Percentiles rank a stretch among this genome's conserved stretches.
Evolutionary conservation across 2,329 filamentous ascomycete species (phyloP).

Genomic region (Xylariaceae sp.): DNA sequence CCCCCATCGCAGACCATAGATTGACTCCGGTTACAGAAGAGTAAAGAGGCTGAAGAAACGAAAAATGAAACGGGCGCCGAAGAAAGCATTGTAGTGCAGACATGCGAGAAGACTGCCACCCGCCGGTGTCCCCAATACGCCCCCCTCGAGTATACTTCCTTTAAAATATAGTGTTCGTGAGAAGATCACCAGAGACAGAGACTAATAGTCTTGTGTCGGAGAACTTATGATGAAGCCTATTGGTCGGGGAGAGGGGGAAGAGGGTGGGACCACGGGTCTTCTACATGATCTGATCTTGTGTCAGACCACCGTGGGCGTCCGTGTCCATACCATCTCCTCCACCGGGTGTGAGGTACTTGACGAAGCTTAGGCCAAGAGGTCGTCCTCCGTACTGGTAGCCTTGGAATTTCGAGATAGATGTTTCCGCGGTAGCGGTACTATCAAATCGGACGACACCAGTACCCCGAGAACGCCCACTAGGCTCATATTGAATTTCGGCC

Average conservation of each 20-base stretch:
- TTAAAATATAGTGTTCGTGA: constrained; percentile 6
- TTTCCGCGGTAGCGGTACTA: constrained; percentile 79
- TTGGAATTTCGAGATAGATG: constrained; percentile 94
- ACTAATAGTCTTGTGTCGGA: not conserved
- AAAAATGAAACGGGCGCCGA: not conserved
- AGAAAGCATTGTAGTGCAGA: constrained; percentile 24
- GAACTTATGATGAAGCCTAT: not conserved
- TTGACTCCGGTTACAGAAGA: constrained; percentile 14
- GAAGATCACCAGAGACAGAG: not conserved
- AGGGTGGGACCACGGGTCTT: no score
- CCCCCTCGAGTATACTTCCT: constrained; percentile 21
- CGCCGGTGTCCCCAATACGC: constrained; percentile 12
- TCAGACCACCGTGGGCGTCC: constrained; percentile 72
- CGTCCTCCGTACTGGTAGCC: constrained; percentile 97
- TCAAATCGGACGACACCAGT: constrained; percentile 97
- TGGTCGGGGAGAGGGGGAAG: no score
- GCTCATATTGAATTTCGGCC: constrained; percentile 98
- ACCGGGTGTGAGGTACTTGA: constrained; percentile 82
- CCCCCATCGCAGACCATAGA: constrained; percentile 8
- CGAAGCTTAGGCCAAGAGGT: constrained; percentile 88
- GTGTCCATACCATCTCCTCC: constrained; percentile 79
- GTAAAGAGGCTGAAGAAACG: not conserved
- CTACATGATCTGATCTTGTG: constrained; percentile 99
- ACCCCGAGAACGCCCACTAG: constrained; percentile 90
- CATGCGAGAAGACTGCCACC: constrained; percentile 12